Evolutionary conservation across 352 stramenopile genomes (phyloP), one percentile per base, ranked within the genome.

Genomic region (Pythium folliculosum): DNA sequence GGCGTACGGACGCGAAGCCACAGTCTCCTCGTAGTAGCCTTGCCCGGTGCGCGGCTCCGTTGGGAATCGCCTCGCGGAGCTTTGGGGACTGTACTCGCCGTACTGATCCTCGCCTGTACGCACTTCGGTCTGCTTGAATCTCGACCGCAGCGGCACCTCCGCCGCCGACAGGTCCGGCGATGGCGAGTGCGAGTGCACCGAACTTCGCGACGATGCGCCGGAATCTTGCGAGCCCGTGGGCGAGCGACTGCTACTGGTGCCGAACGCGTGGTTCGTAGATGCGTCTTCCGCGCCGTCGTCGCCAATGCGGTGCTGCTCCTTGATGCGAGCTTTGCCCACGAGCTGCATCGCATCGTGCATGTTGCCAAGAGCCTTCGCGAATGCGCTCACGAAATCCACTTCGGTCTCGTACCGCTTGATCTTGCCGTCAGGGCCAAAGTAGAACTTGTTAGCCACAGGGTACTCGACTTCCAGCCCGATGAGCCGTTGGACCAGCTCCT

Each of bases 401-500:
- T 64, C 51, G 5, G 65, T 67, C 43, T 74, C 62, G 51, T 71
- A 78, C 21, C 25, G 60, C 23, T 54, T 44, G 32, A 75, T 65
- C 40, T 67, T 65, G 43, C 71, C 71, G 32, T 75, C 68, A 3
- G 60, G 51, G 43, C 51, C 57, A 63, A 76, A 78, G 40, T 71
- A 71, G 35, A 76, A 76, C 25, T 70, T 59, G 44, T 76, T 76
- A 7, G 40, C 60, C 14, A 58, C 56, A 4, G 44, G 45, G 55
- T 74, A 74, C 43, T 61, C 51, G 16, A 82, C 44, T n/a, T 79
- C 70, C 6, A 60, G 63, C 9, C 76, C 76, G 25, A 82, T 69
- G 48, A 82, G 65, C 58, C 70, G 67, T 50, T 82, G 70, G 52
- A 82, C 73, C 0, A 82, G 63, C 51, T 23, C 40, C 52, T 78